Percentiles rank a stretch among this genome's conserved stretches.
phyloP scores from a whole-genome alignment of 768 basidiomycete species.

The Tricholoma matsutake region DNA sequence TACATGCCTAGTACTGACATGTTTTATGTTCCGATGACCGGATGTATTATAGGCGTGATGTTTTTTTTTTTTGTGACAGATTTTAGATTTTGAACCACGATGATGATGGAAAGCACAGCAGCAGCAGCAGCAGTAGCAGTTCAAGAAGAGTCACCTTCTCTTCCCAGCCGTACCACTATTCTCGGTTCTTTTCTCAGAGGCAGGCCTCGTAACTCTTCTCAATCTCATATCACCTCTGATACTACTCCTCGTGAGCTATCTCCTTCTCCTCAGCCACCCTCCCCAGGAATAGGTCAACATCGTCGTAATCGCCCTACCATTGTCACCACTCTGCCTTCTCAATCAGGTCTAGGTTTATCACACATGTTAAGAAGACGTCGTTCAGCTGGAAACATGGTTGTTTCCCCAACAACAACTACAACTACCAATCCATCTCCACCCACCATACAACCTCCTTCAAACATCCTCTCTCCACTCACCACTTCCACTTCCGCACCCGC shows the following conservation, averaged over 20 bases:
- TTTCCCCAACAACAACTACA: constrained; percentile 21
- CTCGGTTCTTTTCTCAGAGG: constrained; percentile 71
- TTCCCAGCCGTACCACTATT: constrained; percentile 50
- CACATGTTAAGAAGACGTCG: constrained; percentile 67
- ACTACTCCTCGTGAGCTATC: constrained; percentile 36
- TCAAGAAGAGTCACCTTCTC: too few species aligned
- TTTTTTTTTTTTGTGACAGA: too few species aligned
- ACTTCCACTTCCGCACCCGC: not conserved
- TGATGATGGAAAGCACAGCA: too few species aligned
- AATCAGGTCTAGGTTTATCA: constrained; percentile 44
- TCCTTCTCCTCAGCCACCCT: constrained; percentile 40
- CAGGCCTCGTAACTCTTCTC: constrained; percentile 64
- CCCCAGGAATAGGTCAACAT: constrained; percentile 24
- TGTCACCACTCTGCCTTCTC: constrained; percentile 22
- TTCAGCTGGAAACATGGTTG: constrained; percentile 52
- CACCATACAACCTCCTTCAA: not conserved
- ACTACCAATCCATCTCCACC: not conserved
- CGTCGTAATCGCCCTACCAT: constrained; percentile 28
- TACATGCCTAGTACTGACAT: too few species aligned
- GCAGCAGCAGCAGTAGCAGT: too few species aligned
- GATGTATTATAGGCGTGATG: too few species aligned
- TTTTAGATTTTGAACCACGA: too few species aligned
- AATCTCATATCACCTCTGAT: constrained; percentile 49
- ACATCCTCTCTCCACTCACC: constrained; percentile 18
- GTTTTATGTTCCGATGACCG: too few species aligned